Evolutionary conservation across 768 basidiomycete species (phyloP).

Genomic region (Psilocybe cubensis): DNA sequence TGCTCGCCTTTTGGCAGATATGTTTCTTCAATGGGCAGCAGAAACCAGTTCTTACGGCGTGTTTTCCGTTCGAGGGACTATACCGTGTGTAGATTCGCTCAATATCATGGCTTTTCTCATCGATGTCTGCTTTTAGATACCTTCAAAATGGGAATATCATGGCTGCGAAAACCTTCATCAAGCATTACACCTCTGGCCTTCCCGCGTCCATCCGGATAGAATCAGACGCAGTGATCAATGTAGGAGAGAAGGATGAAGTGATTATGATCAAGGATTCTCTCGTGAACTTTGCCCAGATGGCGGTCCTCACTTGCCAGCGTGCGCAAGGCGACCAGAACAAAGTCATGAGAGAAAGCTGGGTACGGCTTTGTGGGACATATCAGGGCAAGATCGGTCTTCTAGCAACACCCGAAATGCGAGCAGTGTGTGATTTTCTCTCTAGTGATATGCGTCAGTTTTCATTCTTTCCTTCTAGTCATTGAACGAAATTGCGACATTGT

Average conservation of each 20-base stretch:
- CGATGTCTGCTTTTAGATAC: conserved; percentile 48
- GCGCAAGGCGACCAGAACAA: conserved; percentile 81
- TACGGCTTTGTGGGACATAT: conserved; percentile 83
- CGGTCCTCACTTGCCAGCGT: conserved; percentile 86
- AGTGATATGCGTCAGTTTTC: background rate
- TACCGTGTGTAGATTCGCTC: conserved; percentile 66
- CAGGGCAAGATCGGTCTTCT: conserved; percentile 70
- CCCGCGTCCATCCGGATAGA: conserved; percentile 49
- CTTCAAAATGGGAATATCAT: conserved; percentile 87
- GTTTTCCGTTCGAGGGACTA: conserved; percentile 83
- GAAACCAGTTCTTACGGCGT: conserved; percentile 57
- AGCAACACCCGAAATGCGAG: conserved; percentile 62
- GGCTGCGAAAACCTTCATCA: conserved; percentile 92
- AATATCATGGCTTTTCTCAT: background rate
- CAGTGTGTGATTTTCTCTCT: conserved; percentile 44
- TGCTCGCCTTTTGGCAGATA: conserved; percentile 81
- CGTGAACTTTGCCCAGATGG: conserved; percentile 91
- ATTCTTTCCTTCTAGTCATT: conserved; percentile 49
- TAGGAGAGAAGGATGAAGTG: conserved; percentile 61
- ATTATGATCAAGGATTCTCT: conserved; percentile 72
- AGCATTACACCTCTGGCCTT: conserved; percentile 72
- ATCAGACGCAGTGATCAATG: conserved; percentile 47
- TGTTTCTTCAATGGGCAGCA: conserved; percentile 81
- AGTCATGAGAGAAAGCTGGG: conserved; percentile 80
- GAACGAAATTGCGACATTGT: conserved; percentile 69